Evolutionary conservation across 768 basidiomycete genomes (phyloP).

Genomic region (Boletus rubroflammeus): DNA sequence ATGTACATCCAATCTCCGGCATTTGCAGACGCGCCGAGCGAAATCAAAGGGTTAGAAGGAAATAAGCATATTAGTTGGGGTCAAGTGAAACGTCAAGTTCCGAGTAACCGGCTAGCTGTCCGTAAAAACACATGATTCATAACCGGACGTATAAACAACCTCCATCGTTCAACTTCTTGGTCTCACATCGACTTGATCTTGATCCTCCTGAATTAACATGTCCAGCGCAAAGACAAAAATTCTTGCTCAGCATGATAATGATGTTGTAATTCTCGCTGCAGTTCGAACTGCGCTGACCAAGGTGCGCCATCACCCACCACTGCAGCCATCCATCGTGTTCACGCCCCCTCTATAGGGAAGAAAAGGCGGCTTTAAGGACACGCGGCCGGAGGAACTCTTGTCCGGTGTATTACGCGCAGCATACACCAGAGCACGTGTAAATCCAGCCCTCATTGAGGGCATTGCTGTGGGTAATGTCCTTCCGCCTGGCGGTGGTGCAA

Average conservation of each 20-base stretch:
- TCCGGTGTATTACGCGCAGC: conserved; percentile 71
- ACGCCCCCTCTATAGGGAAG: conserved; percentile 46
- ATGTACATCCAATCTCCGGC: neutral
- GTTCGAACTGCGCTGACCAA: conserved; percentile 91
- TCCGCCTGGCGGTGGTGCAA: conserved; percentile 81
- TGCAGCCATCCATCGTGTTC: neutral
- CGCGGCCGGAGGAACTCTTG: conserved; percentile 76
- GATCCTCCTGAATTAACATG: conserved; percentile 14
- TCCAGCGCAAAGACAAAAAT: conserved; percentile 50
- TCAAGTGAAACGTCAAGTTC: neutral
- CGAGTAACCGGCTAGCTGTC: neutral
- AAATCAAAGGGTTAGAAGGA: neutral
- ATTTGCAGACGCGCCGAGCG: neutral
- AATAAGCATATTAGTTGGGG: conserved; percentile 1
- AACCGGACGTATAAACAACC: conserved; percentile 19
- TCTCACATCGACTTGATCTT: neutral
- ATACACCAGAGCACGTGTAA: conserved; percentile 63
- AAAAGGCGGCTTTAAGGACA: conserved; percentile 92
- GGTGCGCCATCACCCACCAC: conserved; percentile 36
- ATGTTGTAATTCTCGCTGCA: conserved; percentile 88
- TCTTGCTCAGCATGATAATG: conserved; percentile 72
- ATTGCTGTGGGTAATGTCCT: conserved; percentile 86
- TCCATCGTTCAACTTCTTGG: neutral
- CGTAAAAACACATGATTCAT: conserved; percentile 24
- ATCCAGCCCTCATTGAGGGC: conserved; percentile 82